Base-by-base conservation (phyloP, 2,329 filamentous ascomycete genomes). In the Cercospora sp. region DNA sequence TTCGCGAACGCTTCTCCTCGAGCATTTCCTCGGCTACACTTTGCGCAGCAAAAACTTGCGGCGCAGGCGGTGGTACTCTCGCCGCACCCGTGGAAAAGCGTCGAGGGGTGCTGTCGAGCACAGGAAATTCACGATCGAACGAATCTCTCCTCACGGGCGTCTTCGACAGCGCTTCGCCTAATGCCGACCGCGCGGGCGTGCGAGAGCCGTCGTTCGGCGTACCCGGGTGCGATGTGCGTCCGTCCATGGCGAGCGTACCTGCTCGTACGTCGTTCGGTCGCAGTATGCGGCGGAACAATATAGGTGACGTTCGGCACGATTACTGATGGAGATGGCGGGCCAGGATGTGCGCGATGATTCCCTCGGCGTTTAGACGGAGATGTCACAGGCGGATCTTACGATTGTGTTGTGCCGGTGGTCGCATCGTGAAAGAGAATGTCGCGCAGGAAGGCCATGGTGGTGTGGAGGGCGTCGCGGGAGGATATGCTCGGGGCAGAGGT, bases 21-120 rank as follows among this genome's bases (percentile, higher is more conserved):
- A 72, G 63, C 20, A 75, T 71, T 45, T 72, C 70, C 60, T 77
- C 75, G 36, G 68, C 71, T 6, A 71, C 74, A n/a, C 67, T 67
- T 51, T 76, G 74, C 42, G 75, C 72, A n/a, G 74, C 72, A 58
- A 75, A 69, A 16, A 77, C 73, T 39, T 76, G 73, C 5, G 74
- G 72, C 5, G 75, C 66, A 9, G 76, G 76, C 73, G 77, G 76
- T 8, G 76, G 76, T 13, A 78, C 70, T 45, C 71, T 69, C 20
- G 74, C 66, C 13, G 76, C 76, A 67, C 76, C 76, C 12, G 76
- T 78, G 20, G 71, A 74, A 69, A 78, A 78, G 45, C 76, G 75
- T 12, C 76, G 70, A 13, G 76, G 76, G 13, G 76, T 75, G 57
- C 70, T 63, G 61, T 78, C 75, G 66, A 77, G 69, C 20, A 58